Conservation (phyloP, 2,329 filamentous ascomycete species). For the Cryphonectria nitschkei region DNA sequence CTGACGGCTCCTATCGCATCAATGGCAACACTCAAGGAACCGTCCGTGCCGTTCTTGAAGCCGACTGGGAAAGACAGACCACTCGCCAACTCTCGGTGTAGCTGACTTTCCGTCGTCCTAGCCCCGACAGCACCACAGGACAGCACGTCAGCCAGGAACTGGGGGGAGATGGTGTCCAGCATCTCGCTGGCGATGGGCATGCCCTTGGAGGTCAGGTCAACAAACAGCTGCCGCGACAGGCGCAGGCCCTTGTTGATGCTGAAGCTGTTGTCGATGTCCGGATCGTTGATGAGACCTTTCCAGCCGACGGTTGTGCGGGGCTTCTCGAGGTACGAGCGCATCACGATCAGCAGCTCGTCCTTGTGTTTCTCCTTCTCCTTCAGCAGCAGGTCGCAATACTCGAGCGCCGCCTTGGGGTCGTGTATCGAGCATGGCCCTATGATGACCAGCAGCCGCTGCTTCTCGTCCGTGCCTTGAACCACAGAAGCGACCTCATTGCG, state of each 20-base stretch:
- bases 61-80: constrained; percentile 96
- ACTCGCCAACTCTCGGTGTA: constrained; percentile 92
- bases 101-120: constrained; percentile 93
- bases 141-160: constrained; percentile 91
- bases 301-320: constrained; percentile 96
- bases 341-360: constrained; percentile 89
- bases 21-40: constrained; percentile 83
- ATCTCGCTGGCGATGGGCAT: constrained; percentile 98
- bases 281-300: constrained; percentile 99
- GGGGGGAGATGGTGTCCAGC: constrained; percentile 96
- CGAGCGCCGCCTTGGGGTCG: constrained; percentile 85
- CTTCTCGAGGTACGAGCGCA: constrained; percentile 99
- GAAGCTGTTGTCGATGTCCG: constrained; percentile 97
- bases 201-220: constrained; percentile 86
- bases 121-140: constrained; percentile 93
- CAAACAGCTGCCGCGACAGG: constrained; percentile 85
- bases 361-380: constrained; percentile 85
- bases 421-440: constrained; percentile 97
- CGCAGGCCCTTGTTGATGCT: constrained; percentile 98
- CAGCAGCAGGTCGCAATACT: constrained; percentile 87
- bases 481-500: constrained; percentile 69
- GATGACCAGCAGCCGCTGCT: constrained; percentile 69
- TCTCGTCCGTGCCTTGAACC: constrained; percentile 61
- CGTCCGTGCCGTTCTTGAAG: constrained; percentile 99
- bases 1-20: constrained; percentile 93